A percentile compares a stretch with the other conserved stretches of the same genome.
Evolutionary conservation across 1,139 yeast species (phyloP).

Genomic region (Yamadazyma blattariae): DNA sequence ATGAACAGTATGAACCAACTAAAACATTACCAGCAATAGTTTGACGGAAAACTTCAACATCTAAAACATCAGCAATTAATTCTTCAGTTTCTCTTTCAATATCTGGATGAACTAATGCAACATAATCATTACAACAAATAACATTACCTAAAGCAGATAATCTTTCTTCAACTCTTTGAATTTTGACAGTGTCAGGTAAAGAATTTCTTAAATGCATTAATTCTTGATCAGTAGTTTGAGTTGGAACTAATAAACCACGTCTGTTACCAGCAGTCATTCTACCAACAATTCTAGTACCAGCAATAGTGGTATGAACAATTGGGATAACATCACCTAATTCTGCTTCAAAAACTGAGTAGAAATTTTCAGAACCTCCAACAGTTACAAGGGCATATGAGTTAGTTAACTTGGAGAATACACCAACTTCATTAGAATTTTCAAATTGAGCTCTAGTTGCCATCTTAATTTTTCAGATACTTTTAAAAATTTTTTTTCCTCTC

Average conservation of each 20-base stretch:
- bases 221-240: constrained; percentile 99
- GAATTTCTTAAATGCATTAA: constrained; percentile 96
- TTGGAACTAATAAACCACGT: constrained; percentile 94
- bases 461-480: not conserved
- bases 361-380: constrained; percentile 97
- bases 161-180: constrained; percentile 97
- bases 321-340: constrained; percentile 96
- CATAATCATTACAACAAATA: constrained; percentile 98
- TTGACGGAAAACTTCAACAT: constrained; percentile 98
- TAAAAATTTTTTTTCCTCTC: constrained; percentile 1
- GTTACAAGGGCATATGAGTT: constrained; percentile 96
- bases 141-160: constrained; percentile 96
- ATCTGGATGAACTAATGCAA: constrained; percentile 98
- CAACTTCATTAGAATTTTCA: constrained; percentile 98
- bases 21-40: constrained; percentile 97
- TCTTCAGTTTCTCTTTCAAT: constrained; percentile 99
- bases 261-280: constrained; percentile 99
- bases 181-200: constrained; percentile 92
- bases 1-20: constrained; percentile 93
- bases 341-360: constrained; percentile 96
- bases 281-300: constrained; percentile 97
- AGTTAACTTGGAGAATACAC: constrained; percentile 95
- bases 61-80: constrained; percentile 96
- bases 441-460: constrained; percentile 64
- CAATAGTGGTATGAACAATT: constrained; percentile 94